Evolutionary conservation across 2,329 filamentous ascomycete species (phyloP).

Genomic region (Colletotrichum sp.): DNA sequence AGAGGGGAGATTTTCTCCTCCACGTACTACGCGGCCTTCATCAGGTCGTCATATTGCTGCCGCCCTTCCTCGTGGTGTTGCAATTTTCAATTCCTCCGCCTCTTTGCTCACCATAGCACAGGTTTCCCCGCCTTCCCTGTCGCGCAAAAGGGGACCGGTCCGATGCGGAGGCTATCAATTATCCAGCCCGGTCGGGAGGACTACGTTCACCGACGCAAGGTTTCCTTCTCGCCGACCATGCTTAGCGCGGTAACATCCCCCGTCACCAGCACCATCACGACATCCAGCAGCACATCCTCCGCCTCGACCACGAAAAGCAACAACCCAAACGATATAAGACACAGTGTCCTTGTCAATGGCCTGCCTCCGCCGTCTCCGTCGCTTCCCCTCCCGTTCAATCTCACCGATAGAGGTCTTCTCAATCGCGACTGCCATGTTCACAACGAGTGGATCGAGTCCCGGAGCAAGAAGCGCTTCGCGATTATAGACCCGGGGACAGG

Average conservation of each 20-base stretch:
- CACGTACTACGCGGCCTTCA: background rate
- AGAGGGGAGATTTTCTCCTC: background rate
- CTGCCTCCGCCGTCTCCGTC: background rate
- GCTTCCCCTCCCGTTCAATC: constrained; percentile 40
- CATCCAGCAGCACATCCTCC: constrained; percentile 1
- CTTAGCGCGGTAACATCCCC: constrained; percentile 2
- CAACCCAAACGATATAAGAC: background rate
- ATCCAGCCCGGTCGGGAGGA: constrained; percentile 14
- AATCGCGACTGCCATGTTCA: constrained; percentile 55
- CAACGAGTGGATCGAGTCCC: constrained; percentile 49
- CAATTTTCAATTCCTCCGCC: background rate
- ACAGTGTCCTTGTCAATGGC: background rate
- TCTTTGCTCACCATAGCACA: background rate
- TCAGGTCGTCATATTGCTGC: background rate
- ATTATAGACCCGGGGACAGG: constrained; percentile 59
- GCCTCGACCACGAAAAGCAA: background rate
- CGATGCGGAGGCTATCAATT: constrained; percentile 17
- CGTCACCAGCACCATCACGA: background rate
- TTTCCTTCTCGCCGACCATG: constrained; percentile 19
- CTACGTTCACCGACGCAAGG: constrained; percentile 8
- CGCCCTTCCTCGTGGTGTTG: background rate
- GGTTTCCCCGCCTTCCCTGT: background rate
- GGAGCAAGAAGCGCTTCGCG: constrained; percentile 52
- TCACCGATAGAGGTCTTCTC: constrained; percentile 52
- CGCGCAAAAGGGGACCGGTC: background rate